Evolutionary conservation across 2,329 filamentous ascomycete genomes (phyloP), one percentile per base, ranked within the genome.

Genomic region (Metarhizium humberi): DNA sequence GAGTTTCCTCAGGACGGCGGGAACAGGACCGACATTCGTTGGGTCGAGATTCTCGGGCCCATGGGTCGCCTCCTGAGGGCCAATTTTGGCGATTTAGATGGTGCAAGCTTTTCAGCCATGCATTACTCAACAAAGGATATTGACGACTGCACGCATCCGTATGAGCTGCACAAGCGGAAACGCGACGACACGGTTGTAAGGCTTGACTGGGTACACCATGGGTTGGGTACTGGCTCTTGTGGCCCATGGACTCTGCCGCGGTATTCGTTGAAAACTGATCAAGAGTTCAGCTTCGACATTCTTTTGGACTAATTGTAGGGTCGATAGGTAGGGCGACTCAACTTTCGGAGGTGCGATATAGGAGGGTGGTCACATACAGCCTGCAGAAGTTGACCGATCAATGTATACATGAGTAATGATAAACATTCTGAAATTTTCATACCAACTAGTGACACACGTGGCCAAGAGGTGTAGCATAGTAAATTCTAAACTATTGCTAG

Each of bases 1-100:
- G 85, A 89, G 59, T 84, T 81, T 55, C 86, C 85, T 0, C 86
- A 89, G 66, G 86, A 89, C 57, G 76, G 74, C 36, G 81, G 82
- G 0, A 88, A 88, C 65, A 74, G 82, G 18, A 84, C 79, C 0
- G 84, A 87, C 61, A 79, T 80, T 1, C 73, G 80, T 2, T 86
- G 81, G 79, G 75, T 87, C 3, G 73, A 76, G 65, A 72, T 81
- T 54, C 62, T 66, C 20, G 64, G 64, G 6, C 67, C 64, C 58
- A 63, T 62, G 20, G 67, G 56, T 1, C 61, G 67, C 0, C 58
- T 78, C 16, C 56, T 80, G 50, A 68, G 75, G 8, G 77, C 75
- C 2, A 62, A 69, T 3, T 80, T 76, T 57, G 75, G 74, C 0
- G 68, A 71, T n/a, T 65, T 74, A 16, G 68, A 75, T 2, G 76